These are phyloP conservation scores for Botrytis galanthina DNA, from an alignment of 2,329 filamentous ascomycete genomes.

Conservation along the genomic window DNA sequence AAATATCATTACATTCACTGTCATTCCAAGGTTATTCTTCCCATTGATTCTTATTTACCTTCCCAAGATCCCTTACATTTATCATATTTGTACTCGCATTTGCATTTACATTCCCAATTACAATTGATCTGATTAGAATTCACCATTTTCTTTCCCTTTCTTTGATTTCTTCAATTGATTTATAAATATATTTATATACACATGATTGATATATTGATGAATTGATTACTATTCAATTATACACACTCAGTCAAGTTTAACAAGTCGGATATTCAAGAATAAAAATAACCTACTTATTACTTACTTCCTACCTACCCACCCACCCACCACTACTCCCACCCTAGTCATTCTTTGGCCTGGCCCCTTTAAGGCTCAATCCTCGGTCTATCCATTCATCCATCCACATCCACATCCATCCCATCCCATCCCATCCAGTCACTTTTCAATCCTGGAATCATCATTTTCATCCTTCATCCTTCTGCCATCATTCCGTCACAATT, in stretches of 20 bases:
- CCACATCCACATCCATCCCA: neutral
- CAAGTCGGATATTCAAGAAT: neutral
- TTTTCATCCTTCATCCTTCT: neutral
- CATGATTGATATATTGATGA: neutral
- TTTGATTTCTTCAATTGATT: neutral
- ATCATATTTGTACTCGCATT: neutral
- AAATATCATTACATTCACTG: no score
- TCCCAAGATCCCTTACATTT: neutral
- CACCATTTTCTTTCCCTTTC: neutral
- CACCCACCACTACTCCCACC: neutral
- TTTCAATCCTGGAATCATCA: neutral
- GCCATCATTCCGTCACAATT: neutral
- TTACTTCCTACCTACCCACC: neutral
- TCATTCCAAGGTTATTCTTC: neutral
- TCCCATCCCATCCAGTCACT: neutral
- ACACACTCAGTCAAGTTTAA: neutral
- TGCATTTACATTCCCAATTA: neutral
- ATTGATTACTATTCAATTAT: neutral
- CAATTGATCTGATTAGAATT: neutral
- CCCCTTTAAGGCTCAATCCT: conserved; percentile 9
- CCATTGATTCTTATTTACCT: neutral
- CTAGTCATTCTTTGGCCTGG: conserved; percentile 4
- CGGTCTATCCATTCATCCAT: neutral
- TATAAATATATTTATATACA: neutral
- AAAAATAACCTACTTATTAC: neutral